Evolutionary conservation across 768 basidiomycete genomes (phyloP).

Genomic region (Tylopilus plumbeoviolaceoides): DNA sequence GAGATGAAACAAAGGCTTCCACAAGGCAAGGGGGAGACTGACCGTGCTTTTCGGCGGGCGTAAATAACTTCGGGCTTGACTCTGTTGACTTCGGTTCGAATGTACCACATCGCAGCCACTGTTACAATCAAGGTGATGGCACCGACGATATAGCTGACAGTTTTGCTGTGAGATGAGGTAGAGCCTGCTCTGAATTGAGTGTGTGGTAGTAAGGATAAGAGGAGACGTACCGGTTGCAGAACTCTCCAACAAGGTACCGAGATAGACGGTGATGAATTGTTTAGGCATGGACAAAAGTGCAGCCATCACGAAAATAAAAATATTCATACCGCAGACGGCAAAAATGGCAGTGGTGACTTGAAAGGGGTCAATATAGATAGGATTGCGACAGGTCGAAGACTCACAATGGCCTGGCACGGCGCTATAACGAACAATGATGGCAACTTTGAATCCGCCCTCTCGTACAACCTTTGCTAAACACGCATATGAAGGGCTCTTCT

Average conservation of each 20-base stretch:
- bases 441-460: slow-evolving; percentile 86
- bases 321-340: slow-evolving; percentile 83
- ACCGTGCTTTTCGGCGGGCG: slow-evolving; percentile 68
- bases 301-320: slow-evolving; percentile 72
- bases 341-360: slow-evolving; percentile 85
- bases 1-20: slow-evolving; percentile 1
- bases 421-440: slow-evolving; percentile 69
- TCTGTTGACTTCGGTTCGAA: slow-evolving; percentile 64
- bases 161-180: slow-evolving; percentile 43
- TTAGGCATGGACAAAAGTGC: slow-evolving; percentile 84
- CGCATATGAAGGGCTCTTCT: slow-evolving; percentile 53
- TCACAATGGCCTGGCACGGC: slow-evolving; percentile 85
- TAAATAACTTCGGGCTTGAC: slow-evolving; percentile 68
- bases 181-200: slow-evolving; percentile 16
- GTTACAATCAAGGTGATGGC: slow-evolving; percentile 70
- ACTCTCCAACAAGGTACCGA: slow-evolving; percentile 72
- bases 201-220: not conserved
- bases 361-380: not conserved
- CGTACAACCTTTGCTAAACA: slow-evolving; percentile 67
- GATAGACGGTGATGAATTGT: slow-evolving; percentile 88
- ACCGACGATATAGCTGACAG: slow-evolving; percentile 68
- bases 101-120: slow-evolving; percentile 78
- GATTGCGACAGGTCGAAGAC: slow-evolving; percentile 22
- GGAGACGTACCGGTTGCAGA: slow-evolving; percentile 31
- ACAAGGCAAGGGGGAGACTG: slow-evolving; percentile 7